Evolutionary conservation across 768 basidiomycete genomes (phyloP).

Genomic region (Lentinula edodes): DNA sequence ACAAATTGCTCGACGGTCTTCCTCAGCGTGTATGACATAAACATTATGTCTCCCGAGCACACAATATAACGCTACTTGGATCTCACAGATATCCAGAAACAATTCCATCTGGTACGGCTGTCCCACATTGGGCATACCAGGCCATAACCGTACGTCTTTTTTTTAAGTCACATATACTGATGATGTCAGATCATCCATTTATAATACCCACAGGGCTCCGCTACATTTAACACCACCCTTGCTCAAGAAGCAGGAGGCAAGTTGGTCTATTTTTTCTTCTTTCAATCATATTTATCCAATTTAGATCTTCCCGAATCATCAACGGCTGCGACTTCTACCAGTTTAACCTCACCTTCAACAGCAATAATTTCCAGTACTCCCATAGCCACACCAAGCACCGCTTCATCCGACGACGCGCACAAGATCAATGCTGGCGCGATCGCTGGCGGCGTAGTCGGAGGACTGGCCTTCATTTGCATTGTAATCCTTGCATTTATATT

Average conservation of each 20-base stretch:
- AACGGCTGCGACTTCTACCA: neutral
- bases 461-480: neutral
- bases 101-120: neutral
- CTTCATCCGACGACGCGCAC: neutral
- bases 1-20: neutral
- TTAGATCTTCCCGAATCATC: slow-evolving; percentile 1
- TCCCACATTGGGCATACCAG: slow-evolving; percentile 1
- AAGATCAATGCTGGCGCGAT: neutral
- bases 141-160: neutral
- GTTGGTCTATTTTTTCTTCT: neutral
- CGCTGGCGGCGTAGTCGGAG: slow-evolving; percentile 3
- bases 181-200: neutral
- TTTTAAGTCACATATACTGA: neutral
- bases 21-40: neutral
- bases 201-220: neutral
- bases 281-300: neutral
- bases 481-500: neutral
- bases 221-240: neutral
- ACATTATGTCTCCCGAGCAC: neutral
- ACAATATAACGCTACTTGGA: neutral
- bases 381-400: neutral
- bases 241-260: neutral
- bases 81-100: neutral
- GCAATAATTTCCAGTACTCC: neutral
- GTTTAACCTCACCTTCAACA: too few relatives aligned